These are phyloP conservation scores for Ascomycota sp. DNA, from an alignment of 2,329 filamentous ascomycete species.

Conservation along the genomic window DNA sequence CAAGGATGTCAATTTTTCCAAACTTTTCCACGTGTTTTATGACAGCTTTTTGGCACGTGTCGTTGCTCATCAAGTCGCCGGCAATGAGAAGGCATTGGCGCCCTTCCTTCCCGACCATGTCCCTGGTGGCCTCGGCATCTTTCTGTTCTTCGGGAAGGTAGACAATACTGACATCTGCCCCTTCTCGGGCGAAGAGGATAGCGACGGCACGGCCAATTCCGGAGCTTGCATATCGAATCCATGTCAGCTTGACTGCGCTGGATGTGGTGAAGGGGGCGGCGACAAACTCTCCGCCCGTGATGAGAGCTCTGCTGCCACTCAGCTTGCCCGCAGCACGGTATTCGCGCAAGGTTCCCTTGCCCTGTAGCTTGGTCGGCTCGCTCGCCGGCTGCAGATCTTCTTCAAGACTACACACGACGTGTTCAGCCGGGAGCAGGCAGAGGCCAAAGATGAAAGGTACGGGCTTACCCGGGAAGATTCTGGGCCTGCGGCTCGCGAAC, in stretches of 20 bases:
- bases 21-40: conserved; percentile 28
- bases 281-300: conserved; percentile 32
- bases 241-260: no score
- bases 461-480: conserved; percentile 14
- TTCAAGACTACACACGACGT: conserved; percentile 12
- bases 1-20: conserved; percentile 24
- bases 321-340: conserved; percentile 24
- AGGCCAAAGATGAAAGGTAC: background rate
- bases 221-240: conserved; percentile 13
- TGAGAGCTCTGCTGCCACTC: conserved; percentile 25
- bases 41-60: conserved; percentile 26
- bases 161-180: conserved; percentile 31
- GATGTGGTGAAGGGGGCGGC: no score
- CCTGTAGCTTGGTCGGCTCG: conserved; percentile 18
- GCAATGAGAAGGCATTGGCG: conserved; percentile 23
- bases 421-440: no score
- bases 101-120: conserved; percentile 26
- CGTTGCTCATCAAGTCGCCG: conserved; percentile 24
- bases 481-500: conserved; percentile 14
- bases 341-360: conserved; percentile 14
- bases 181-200: conserved; percentile 33
- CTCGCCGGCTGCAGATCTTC: conserved; percentile 17
- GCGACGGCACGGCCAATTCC: conserved; percentile 32
- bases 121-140: conserved; percentile 31
- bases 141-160: conserved; percentile 32